phyloP scores from a whole-genome alignment of 768 basidiomycete species.

The Calvatia gigantea region DNA sequence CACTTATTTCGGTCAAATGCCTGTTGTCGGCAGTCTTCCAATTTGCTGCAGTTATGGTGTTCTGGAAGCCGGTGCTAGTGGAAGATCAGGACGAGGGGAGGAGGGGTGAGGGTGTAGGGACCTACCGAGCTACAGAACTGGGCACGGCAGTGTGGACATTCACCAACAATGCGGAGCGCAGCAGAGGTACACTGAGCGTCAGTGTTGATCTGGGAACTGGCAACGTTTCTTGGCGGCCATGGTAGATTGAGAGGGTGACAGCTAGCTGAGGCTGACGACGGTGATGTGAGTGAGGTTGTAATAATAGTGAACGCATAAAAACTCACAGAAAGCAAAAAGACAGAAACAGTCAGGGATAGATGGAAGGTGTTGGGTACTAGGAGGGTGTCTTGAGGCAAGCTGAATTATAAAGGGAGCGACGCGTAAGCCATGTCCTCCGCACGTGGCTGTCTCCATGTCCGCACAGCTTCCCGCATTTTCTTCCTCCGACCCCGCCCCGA shows the following conservation, averaged over 20 bases:
- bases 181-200: conserved; percentile 69
- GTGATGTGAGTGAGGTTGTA: conserved; percentile 2
- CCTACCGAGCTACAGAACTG: conserved; percentile 78
- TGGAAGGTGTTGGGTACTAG: conserved; percentile 1
- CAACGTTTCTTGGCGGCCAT: conserved; percentile 91
- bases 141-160: conserved; percentile 75
- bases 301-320: background rate
- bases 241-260: background rate
- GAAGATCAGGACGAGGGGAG: conserved; percentile 5
- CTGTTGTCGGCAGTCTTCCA: conserved; percentile 83
- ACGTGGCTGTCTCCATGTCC: conserved; percentile 14
- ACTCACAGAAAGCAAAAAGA: conserved; percentile 13
- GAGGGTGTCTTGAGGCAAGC: conserved; percentile 10
- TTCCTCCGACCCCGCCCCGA: conserved; percentile 12
- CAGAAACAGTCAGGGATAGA: conserved; percentile 9
- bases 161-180: conserved; percentile 78
- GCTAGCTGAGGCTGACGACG: background rate
- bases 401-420: conserved; percentile 23
- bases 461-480: conserved; percentile 13
- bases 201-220: conserved; percentile 54
- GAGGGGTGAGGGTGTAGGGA: conserved; percentile 17
- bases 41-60: conserved; percentile 79
- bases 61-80: conserved; percentile 83
- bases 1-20: conserved; percentile 87
- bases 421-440: conserved; percentile 28